Evolutionary conservation across 164 flowering plant genomes (phyloP).

Genomic region (Cinnamomum micranthum): DNA sequence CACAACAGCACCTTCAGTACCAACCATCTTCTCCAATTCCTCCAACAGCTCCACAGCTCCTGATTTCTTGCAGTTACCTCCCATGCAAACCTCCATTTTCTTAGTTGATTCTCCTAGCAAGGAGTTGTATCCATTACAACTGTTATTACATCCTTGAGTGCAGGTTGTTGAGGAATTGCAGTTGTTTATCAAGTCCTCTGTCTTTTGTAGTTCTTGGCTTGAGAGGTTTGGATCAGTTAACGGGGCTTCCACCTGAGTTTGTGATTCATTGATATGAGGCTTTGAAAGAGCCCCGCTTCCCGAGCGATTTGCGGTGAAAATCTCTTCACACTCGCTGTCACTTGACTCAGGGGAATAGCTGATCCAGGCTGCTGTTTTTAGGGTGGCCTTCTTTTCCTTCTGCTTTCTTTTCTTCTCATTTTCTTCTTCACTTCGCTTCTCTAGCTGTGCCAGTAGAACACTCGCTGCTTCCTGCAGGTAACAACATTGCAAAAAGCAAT

Average conservation of each 20-base stretch:
- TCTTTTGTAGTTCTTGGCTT: background rate
- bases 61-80: constrained; percentile 74
- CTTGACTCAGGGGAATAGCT: constrained; percentile 29
- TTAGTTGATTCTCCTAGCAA: constrained; percentile 5
- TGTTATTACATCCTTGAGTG: constrained; percentile 2
- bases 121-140: background rate
- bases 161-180: no score
- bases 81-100: constrained; percentile 87
- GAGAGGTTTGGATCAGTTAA: background rate
- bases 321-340: constrained; percentile 49
- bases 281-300: constrained; percentile 11
- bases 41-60: constrained; percentile 56
- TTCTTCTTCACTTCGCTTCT: constrained; percentile 15
- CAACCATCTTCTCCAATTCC: constrained; percentile 47
- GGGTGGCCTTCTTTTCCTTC: constrained; percentile 21
- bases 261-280: constrained; percentile 2
- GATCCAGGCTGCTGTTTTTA: constrained; percentile 7
- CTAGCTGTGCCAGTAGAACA: constrained; percentile 15
- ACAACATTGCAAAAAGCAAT: background rate
- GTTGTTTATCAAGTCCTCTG: background rate
- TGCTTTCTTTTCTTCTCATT: constrained; percentile 18
- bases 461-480: constrained; percentile 19
- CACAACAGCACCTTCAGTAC: constrained; percentile 49
- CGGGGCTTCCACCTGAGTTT: constrained; percentile 2
- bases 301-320: constrained; percentile 35